Base-by-base conservation (phyloP, 163 green algal species). In the Picocystis sp. region DNA sequence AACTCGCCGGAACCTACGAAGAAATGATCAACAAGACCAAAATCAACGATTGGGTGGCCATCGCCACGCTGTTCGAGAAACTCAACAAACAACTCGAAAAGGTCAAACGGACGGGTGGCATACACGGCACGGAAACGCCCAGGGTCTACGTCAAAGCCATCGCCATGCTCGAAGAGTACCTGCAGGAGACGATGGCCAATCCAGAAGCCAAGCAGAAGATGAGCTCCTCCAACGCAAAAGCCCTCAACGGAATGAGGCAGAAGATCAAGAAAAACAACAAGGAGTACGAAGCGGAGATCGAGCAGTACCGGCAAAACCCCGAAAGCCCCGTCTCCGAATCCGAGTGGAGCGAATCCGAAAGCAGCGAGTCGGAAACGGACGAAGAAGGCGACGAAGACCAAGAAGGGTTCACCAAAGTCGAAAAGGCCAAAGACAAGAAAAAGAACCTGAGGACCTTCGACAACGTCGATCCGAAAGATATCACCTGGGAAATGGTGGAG, bases 61-160 rank as follows among this genome's bases (percentile, higher is more conserved):
- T 99, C 50, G 81, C 92, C 63, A 75, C 72, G 0, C 65, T 90
- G 34, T 97, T 94, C 60, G 86, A 97, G 50, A 90, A 93, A 71
- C 71, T 97, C 22, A 93, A 97, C 72, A 92, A 94, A 78, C 87
- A 93, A 61, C 65, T 97, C 35, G 88, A 98, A 61, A 89, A 86
- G 58, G 47, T 70, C 34, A 46, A 43, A 2, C 54, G 60, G 25
- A 11, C 53, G 11, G 56, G 29, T 8, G 29, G 29, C 29, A 38
- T 38, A 38, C 29, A 38, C 5, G 8, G 29, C 29, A 57, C 12
- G 24, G 19, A 22, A n/a, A 25, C 50, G n/a, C 89, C 90, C 0
- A 72, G 80, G 14, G 53, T 78, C 2, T 99, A 95, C 67, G 58
- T 96, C 21, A 72, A 75, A 47, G 72, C 92, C 50, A 73, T 86